Evolutionary conservation across 306 rosid genomes (phyloP), one percentile per base, ranked within the genome.

Genomic region (Cucurbita pepo): DNA sequence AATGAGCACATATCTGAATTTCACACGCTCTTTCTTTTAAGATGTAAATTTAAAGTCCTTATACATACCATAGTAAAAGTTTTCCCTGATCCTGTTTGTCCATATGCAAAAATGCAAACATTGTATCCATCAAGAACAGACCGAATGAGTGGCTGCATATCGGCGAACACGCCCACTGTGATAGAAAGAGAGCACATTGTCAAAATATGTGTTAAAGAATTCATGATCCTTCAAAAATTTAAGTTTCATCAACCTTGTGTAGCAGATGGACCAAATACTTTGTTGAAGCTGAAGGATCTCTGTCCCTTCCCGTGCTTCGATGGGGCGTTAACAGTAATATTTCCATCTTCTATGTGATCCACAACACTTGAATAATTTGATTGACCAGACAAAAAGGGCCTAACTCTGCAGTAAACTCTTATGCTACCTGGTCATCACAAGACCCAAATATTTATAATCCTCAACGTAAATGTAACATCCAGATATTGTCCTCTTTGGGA

Each of bases 381-480:
- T 76, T 82, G 87, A 62, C 78, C 82, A 54, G 96, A 41, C 79
- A 93, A 82, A 80, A 90, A 93, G 56, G 98, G 98, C 77, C 98
- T 90, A 75, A 93, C 96, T 76, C 98, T 89, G 81, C 98, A 93
- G 75, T 93, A 93, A 78, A 93, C 98, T 75, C 98, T 87, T 69
- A 93, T 93, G 81, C 97, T 93, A 79, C 98, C 98, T 93, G 83
- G 47, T 80, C 69, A 78, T 80, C 69, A 78, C 67, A 81, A 76
- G 53, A 82, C 76, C 60, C 74, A 37, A 18, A 7, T 66, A 43
- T 56, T 45, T 15, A 48, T 25, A 18, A 69, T 53, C 56, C 57
- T 53, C 60, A 76, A 16, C 67, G 34, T 19, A 25, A 25, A 25
- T 25, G 3, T 25, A 25, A 1, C 3, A 2, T 0, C 30, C 3